Base-by-base conservation (phyloP, 306 rosid species). In the Fragaria nilgerrensis region DNA sequence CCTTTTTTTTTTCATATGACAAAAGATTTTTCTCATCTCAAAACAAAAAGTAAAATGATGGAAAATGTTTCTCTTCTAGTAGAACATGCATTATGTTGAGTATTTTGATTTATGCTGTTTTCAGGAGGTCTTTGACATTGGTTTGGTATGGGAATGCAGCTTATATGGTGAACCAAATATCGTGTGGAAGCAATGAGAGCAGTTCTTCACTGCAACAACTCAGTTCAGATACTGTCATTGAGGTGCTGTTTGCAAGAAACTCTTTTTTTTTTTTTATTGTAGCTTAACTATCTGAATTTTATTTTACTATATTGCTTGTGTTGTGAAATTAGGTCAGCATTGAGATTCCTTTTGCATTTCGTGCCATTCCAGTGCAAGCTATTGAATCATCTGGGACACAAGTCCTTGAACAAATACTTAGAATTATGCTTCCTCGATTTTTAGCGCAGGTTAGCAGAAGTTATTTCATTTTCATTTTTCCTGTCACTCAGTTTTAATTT, bases 341-440 rank as follows among this genome's bases (percentile, higher is more conserved):
- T 79, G 97, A 95, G 34, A 76, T 95, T 83, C 98, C 97, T 64
- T 90, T 86, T 49, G 88, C 92, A 58, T 95, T 95, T 83, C 87
- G 79, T 73, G 84, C 84, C 77, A 87, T 92, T 84, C 98, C 98
- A 7, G 91, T 82, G 81, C 86, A 87, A 84, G 93, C 97, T 68
- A 85, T 95, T 73, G 98, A 95, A 79, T 92, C 97, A 53, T 88
- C 97, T 70, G 98, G 98, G 48, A 52, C 97, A 56, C 97, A 92
- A 90, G 96, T 95, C 84, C 98, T 95, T 55, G 93, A 92, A 78
- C 98, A 92, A 77, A 81, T 92, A 81, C 87, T 95, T 65, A 89
- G 83, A 87, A 70, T 92, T 79, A 92, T 95, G 96, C 97, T 92
- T 82, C 98, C 97, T 64, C 92, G 96, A 14, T 95, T 95, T 82